Conservation (phyloP, 2,329 filamentous ascomycete genomes). For the Dendrostoma leiphaemia region DNA sequence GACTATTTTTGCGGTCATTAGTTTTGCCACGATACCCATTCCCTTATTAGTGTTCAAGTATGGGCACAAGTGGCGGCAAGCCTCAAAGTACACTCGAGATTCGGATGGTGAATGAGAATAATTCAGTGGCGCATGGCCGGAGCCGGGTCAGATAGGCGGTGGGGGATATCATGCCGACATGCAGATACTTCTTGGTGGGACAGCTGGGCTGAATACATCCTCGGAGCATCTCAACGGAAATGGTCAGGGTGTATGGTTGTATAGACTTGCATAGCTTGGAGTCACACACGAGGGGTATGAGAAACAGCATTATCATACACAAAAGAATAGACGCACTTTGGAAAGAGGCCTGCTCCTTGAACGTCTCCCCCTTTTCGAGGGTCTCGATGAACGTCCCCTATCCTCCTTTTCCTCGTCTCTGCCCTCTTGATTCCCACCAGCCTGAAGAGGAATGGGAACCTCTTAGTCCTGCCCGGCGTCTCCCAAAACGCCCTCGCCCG, state of each 20-base stretch:
- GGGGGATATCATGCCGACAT: neutral
- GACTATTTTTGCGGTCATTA: slow-evolving; percentile 40
- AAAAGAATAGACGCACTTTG: neutral
- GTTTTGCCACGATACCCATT: slow-evolving; percentile 46
- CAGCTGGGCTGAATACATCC: too few species aligned
- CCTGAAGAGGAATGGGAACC: slow-evolving; percentile 5
- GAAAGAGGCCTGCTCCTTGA: neutral
- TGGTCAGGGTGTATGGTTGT: neutral
- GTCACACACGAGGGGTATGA: neutral
- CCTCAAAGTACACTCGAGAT: slow-evolving; percentile 46
- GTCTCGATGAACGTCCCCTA: neutral
- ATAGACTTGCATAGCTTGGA: neutral
- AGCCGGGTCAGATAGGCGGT: too few species aligned
- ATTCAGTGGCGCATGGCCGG: neutral
- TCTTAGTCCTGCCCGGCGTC: slow-evolving; percentile 1
- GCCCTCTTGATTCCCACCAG: slow-evolving; percentile 1
- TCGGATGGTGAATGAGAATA: slow-evolving; percentile 11
- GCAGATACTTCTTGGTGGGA: neutral
- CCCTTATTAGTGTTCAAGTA: slow-evolving; percentile 50
- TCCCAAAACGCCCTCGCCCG: slow-evolving; percentile 3
- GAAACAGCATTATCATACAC: neutral
- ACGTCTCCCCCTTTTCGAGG: neutral
- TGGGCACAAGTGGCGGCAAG: slow-evolving; percentile 50
- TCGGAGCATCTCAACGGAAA: too few species aligned
- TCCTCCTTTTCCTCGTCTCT: slow-evolving; percentile 7